phyloP scores from a whole-genome alignment of 495 filamentous ascomycete species.

The Lasiosphaeris hirsuta region DNA sequence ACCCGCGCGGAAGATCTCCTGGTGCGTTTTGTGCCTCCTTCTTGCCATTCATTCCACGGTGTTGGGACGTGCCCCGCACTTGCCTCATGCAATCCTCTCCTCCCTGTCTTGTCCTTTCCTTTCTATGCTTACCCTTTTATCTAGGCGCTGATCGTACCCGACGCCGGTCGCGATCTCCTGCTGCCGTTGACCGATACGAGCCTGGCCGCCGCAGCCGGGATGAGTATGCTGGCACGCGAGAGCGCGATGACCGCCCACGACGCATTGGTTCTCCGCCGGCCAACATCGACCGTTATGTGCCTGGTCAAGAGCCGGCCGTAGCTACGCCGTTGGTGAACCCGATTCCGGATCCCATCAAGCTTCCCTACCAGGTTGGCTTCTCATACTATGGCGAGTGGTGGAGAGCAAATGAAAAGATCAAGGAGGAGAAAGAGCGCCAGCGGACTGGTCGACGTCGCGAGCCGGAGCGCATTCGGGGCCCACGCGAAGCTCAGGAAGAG shows the following conservation, averaged over 20 bases:
- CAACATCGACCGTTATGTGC: slow-evolving; percentile 94
- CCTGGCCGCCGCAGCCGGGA: slow-evolving; percentile 65
- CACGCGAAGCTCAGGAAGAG: slow-evolving; percentile 77
- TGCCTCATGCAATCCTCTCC: neutral
- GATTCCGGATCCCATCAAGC: slow-evolving; percentile 72
- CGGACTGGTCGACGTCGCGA: slow-evolving; percentile 71
- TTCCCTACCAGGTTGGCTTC: slow-evolving; percentile 94
- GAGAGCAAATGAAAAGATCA: slow-evolving; percentile 77
- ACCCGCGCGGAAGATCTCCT: slow-evolving; percentile 54
- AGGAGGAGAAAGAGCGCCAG: slow-evolving; percentile 78
- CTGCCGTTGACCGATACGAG: slow-evolving; percentile 68
- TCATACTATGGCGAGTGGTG: slow-evolving; percentile 98
- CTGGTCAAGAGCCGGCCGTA: slow-evolving; percentile 64
- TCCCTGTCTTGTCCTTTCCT: neutral
- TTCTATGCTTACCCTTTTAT: slow-evolving; percentile 13
- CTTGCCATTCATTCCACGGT: slow-evolving; percentile 14
- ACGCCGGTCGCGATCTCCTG: slow-evolving; percentile 69
- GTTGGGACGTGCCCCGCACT: neutral
- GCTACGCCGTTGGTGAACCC: slow-evolving; percentile 66
- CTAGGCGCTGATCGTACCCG: slow-evolving; percentile 43
- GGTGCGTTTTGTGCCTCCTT: slow-evolving; percentile 38
- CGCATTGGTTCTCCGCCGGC: slow-evolving; percentile 59
- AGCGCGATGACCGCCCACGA: slow-evolving; percentile 48
- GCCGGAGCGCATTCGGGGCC: slow-evolving; percentile 65
- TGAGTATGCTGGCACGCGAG: slow-evolving; percentile 62